Evolutionary conservation across 768 basidiomycete genomes (phyloP), one percentile per base, ranked within the genome.

Genomic region (Lentinula boryana): DNA sequence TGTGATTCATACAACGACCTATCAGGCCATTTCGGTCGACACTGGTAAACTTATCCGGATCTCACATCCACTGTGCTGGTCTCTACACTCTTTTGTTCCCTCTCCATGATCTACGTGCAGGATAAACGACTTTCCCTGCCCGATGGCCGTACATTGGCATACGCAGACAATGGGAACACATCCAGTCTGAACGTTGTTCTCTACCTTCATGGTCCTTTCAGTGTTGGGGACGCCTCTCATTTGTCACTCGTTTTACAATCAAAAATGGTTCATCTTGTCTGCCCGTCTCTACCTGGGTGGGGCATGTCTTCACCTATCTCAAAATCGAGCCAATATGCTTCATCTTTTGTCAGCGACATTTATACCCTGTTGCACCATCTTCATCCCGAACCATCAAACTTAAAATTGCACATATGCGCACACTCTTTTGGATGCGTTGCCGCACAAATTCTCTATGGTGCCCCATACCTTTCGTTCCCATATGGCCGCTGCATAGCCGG

Each of bases 211-310:
- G 83, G 83, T n/a, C 72, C 73, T 5, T 84, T 86, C 67, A 69
- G 75, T 40, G 65, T 84, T n/a, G 84, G 83, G 4, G 71, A 75
- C 33, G 77, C 78, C 4, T 68, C 72, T 35, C 63, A 61, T 1
- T 64, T 72, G 7, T 73, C 77, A 2, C 72, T 68, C 13, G 64
- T 69, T 32, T 65, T 82, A 60, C 36, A 72, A 9, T 72, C 77
- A 15, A 78, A 74, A 63, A 66, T 75, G 48, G 68, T 80, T 4
- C 83, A 82, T 65, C 71, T 71, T 55, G 66, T 86, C 43, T 73
- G 78, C 10, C 83, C 83, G 3, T 81, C 84, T 9, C 78, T 86
- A 35, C 80, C 82, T 21, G 84, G 83, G 1, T 85, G 84, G 84
- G 84, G 84, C 3, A 74, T 74, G 49, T 79, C 84, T 5, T 81